Percentiles rank a stretch among this genome's conserved stretches.
These are phyloP conservation scores for Decorospora gaudefroyi DNA, from an alignment of 2,329 filamentous ascomycete species.

Conservation along the genomic window DNA sequence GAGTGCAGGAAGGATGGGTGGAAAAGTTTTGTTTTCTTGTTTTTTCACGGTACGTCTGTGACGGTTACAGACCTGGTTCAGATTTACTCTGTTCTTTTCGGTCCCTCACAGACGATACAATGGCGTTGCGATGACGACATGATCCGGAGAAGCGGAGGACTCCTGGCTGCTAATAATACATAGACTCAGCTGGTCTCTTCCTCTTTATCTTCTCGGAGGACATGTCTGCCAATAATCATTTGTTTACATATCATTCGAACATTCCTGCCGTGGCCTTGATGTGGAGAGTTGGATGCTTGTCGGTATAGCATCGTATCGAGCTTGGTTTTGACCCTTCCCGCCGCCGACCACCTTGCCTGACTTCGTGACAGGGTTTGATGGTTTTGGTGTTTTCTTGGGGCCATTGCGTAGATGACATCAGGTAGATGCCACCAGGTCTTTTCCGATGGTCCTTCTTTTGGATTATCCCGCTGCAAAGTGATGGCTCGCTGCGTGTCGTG, in stretches of 20 bases:
- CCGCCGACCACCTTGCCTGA: conserved; percentile 15
- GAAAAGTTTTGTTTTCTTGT: conserved; percentile 4
- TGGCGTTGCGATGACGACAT: conserved; percentile 9
- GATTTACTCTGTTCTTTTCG: conserved; percentile 26
- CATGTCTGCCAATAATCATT: conserved; percentile 22
- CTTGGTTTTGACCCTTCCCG: conserved; percentile 15
- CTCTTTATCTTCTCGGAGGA: conserved; percentile 17
- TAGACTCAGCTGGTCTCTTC: conserved; percentile 28
- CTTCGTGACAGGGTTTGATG: conserved; percentile 18
- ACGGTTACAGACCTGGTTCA: conserved; percentile 18
- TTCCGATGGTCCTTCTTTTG: too few species aligned
- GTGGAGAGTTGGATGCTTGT: background rate
- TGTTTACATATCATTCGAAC: conserved; percentile 16
- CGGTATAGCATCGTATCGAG: background rate
- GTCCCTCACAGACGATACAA: conserved; percentile 9
- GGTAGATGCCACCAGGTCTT: too few species aligned
- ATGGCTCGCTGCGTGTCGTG: too few species aligned
- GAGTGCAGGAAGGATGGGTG: conserved; percentile 1
- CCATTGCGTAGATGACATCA: too few species aligned
- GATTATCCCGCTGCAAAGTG: too few species aligned
- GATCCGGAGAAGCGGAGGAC: conserved; percentile 16
- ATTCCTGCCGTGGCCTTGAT: conserved; percentile 13
- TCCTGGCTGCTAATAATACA: conserved; percentile 30
- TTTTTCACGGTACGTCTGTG: conserved; percentile 29
- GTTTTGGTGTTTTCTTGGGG: background rate